Percentiles rank a stretch among this genome's conserved stretches.
Conservation (phyloP, 306 rosid genomes). For the Lithocarpus polystachyus region DNA sequence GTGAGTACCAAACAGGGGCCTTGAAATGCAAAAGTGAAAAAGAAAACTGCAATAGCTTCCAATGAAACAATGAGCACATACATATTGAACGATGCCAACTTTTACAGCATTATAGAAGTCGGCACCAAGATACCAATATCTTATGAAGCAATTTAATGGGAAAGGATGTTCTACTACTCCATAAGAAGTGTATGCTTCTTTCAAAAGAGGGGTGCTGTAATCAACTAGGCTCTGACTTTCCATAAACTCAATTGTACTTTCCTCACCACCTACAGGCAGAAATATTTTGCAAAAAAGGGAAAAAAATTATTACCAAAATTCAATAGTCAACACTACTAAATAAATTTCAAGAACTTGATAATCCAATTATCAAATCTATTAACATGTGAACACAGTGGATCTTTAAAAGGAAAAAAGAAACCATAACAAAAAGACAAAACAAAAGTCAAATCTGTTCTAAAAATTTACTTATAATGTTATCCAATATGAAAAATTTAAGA, state of each 20-base stretch:
- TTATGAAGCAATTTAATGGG: conserved; percentile 72
- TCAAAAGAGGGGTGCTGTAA: conserved; percentile 71
- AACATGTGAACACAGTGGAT: not conserved
- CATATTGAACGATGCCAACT: conserved; percentile 98
- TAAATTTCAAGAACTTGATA: not conserved
- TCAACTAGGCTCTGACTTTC: conserved; percentile 68
- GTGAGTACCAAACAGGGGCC: conserved; percentile 25
- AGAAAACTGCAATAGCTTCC: conserved; percentile 11
- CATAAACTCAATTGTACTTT: conserved; percentile 82
- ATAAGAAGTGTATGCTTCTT: conserved; percentile 63
- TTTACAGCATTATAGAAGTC: conserved; percentile 94
- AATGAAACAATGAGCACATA: conserved; percentile 43
- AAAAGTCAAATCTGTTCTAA: not conserved
- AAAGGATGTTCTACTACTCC: conserved; percentile 97
- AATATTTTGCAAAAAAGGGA: conserved; percentile 11
- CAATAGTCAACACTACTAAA: not conserved
- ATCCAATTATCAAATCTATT: not conserved
- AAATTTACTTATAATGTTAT: not conserved
- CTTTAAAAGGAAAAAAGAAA: not conserved
- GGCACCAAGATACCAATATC: conserved; percentile 90
- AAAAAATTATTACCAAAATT: conserved; percentile 5
- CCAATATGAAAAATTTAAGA: not conserved
- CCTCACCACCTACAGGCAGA: conserved; percentile 78
- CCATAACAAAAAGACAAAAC: not conserved
- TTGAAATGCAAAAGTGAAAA: not conserved